phyloP scores from a whole-genome alignment of 140 eudicot genomes.

The Flaveria floridana region DNA sequence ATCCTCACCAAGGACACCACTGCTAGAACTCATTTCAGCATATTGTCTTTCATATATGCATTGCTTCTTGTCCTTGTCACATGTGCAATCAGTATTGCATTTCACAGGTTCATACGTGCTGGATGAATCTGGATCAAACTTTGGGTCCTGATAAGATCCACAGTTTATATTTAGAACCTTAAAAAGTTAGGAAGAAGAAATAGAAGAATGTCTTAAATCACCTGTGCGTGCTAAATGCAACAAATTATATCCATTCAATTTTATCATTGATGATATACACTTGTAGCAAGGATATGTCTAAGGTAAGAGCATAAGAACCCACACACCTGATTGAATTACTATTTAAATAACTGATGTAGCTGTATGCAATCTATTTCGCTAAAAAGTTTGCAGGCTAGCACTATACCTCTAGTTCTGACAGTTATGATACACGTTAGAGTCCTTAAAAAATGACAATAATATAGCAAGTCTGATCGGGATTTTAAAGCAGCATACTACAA shows the following conservation, averaged over 20 bases:
- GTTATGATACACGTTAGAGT: background rate
- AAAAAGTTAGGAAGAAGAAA: background rate
- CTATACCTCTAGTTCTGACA: background rate
- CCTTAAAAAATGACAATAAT: background rate
- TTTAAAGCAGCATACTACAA: background rate
- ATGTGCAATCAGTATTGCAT: conserved; percentile 74
- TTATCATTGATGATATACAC: background rate
- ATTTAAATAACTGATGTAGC: background rate
- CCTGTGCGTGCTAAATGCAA: background rate
- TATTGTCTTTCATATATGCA: conserved; percentile 78
- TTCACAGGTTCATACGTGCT: conserved; percentile 67
- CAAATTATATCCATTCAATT: conserved; percentile 1
- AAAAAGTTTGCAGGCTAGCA: background rate
- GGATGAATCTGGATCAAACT: conserved; percentile 78
- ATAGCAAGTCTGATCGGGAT: background rate
- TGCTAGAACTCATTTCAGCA: conserved; percentile 96
- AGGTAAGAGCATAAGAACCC: background rate
- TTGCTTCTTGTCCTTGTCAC: conserved; percentile 60
- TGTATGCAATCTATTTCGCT: background rate
- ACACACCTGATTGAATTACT: background rate
- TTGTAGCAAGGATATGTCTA: background rate
- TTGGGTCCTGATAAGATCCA: conserved; percentile 67
- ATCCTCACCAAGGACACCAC: conserved; percentile 87
- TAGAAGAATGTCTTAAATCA: conserved; percentile 1
- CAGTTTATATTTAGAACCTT: background rate